Evolutionary conservation across 192 early-diverging fungal genomes (phyloP), one percentile per base, ranked within the genome.

Genomic region (Radiomyces spectabilis): DNA sequence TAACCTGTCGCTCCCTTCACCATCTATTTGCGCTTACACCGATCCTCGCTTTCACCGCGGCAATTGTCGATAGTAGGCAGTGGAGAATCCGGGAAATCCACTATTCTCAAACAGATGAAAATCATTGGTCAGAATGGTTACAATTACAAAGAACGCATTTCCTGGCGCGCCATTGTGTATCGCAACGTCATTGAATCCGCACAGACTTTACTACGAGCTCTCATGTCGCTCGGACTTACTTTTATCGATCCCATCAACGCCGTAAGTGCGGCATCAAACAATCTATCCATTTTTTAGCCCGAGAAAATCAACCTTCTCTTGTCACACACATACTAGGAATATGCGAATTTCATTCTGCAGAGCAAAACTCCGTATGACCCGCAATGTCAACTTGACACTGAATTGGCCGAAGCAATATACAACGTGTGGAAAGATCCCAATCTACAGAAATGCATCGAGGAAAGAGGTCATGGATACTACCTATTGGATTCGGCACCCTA

Each of bases 31-130:
- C 4, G 8, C 22, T 24, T 16, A 9, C 4, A 15, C 27, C 21
- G 30, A 31, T n/a, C 8, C 33, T 53, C 18, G 27, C 52, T 16
- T 53, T 44, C n/a, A n/a, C n/a, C n/a, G n/a, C n/a, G n/a, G n/a
- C n/a, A n/a, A n/a, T 44, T 44, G 9, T 21, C 32, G 27, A 30
- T 45, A 49, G 30, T 51, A 87, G 88, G 89, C 27, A 87, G 84
- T 53, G 93, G 92, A 46, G 93, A 96, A 73, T 94, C 92, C 44
- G 93, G 92, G 56, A 94, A 93, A 67, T 92, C 91, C 37, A 96
- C 93, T 39, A 93, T 96, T 55, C 83, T 96, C 13, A 96, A 96
- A 59, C 93, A 96, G 68, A 96, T 96, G 93, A 94, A 92, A 73
- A 91, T 96, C 63, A 93, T 96, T 58, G 90, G 94, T 71, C 88